These are phyloP conservation scores for Polyplosphaeria fusca DNA, from an alignment of 495 filamentous ascomycete genomes.

Conservation along the genomic window DNA sequence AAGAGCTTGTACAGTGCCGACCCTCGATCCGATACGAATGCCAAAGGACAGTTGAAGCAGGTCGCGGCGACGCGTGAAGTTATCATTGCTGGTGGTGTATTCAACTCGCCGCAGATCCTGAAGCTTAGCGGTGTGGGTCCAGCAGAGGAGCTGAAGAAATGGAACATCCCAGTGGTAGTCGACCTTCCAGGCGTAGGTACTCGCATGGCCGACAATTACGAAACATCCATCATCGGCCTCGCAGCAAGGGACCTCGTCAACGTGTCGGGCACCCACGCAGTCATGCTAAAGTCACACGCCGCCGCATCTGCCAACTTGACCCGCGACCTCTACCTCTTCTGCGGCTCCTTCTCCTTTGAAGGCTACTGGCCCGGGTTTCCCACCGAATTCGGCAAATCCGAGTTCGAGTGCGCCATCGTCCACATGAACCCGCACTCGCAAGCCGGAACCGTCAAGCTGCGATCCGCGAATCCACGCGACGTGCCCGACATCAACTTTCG, in stretches of 20 bases:
- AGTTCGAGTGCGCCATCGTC: slow-evolving; percentile 39
- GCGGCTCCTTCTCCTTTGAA: slow-evolving; percentile 53
- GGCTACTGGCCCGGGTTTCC: slow-evolving; percentile 50
- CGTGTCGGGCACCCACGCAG: neutral
- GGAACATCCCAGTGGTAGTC: slow-evolving; percentile 50
- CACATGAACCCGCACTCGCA: slow-evolving; percentile 30
- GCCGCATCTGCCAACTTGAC: neutral
- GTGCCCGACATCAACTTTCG: slow-evolving; percentile 35
- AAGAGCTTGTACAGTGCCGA: slow-evolving; percentile 58
- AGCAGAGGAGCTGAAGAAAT: slow-evolving; percentile 44
- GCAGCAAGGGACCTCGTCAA: neutral
- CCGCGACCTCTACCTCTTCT: slow-evolving; percentile 43
- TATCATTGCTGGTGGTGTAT: slow-evolving; percentile 59
- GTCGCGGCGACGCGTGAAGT: slow-evolving; percentile 57
- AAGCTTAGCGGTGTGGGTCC: slow-evolving; percentile 64
- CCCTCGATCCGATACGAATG: slow-evolving; percentile 43
- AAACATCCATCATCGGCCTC: slow-evolving; percentile 43
- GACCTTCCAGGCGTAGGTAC: slow-evolving; percentile 61
- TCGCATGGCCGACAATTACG: slow-evolving; percentile 65
- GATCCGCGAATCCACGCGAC: slow-evolving; percentile 33
- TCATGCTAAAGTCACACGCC: neutral
- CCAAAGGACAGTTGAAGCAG: slow-evolving; percentile 38
- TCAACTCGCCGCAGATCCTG: slow-evolving; percentile 62
- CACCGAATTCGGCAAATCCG: slow-evolving; percentile 36
- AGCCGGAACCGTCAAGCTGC: slow-evolving; percentile 32